Base-by-base conservation (phyloP, 352 stramenopile genomes). In the Nothophytophthora sp. region DNA sequence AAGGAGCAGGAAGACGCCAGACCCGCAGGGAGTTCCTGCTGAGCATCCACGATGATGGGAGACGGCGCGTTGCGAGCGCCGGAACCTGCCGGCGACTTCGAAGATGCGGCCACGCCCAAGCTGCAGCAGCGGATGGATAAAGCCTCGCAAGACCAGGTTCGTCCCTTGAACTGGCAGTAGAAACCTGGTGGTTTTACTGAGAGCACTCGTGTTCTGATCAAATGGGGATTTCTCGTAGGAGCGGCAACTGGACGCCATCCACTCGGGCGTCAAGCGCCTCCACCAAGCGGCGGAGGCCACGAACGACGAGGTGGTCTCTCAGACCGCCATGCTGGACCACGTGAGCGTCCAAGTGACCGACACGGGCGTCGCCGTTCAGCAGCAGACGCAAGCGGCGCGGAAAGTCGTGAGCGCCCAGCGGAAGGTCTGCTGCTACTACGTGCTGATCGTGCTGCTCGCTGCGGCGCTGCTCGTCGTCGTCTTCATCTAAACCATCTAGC, bases 241-340 rank as follows among this genome's bases (percentile, higher is more conserved):
- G 33, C 62, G 54, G 32, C 70, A 85, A 56, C 54, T 90, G 19
- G 73, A 88, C 55, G 69, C 69, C 16, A 65, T 90, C 22, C 67
- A 84, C 29, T 61, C 52, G 6, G 76, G 79, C 20, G 76, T 73
- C 25, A 63, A 64, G 50, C 59, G 73, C 18, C 70, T 90, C 20
- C 80, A 85, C 55, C 45, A 70, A 30, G 66, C 70, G n/a, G 79
- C 74, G n/a, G 32, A 76, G 18, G 72, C 73, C 18, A 70, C 70
- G 16, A 84, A 90, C 27, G 60, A 84, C 18, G 79, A 90, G 50
- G 73, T 90, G 11, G 23, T 73, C 23, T 52, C 53, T 34, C 78
- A 90, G 57, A 86, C 86, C 40, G 55, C 55, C 3, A 74, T 90
- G 61, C 68, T 90, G 42, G 73, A 87, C 37, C 39, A 85, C 19